Evolutionary conservation across 2,329 filamentous ascomycete genomes (phyloP), one percentile per base, ranked within the genome.

Genomic region (Cadophora malorum): DNA sequence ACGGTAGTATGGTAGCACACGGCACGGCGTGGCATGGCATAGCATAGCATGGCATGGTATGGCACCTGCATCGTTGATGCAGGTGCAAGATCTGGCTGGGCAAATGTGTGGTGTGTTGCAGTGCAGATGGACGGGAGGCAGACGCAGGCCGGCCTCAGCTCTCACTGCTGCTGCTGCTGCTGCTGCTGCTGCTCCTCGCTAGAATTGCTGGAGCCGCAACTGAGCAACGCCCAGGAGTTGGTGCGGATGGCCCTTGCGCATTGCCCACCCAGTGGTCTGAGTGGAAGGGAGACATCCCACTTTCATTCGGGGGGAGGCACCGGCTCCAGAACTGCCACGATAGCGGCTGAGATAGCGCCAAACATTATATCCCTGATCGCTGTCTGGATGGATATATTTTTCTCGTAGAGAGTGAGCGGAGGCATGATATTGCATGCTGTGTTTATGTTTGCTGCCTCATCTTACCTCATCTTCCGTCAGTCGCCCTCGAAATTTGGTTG

Each of bases 361-460:
- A 60, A 65, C 63, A 56, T 33, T 21, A 21, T 25, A 60, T 21
- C 63, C 63, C 23, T 60, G 63, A 65, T 60, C 63, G 55, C 55
- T 60, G 63, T 52, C 63, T 35, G 53, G 33, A 56, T 35, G 31
- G 28, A 23, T 38, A 9, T 31, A 31, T n/a, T 56, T 53, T 31
- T 28, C 28, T 28, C 23, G 50, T 28, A 25, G 23, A 19, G 25
- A 49, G 50, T 31, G 25, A 14, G 2, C 4, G 41, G 41, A 45
- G 41, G 41, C 41, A 45, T 45, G 41, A 14, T 14, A 38, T 38
- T 9, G 41, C 41, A 5, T 45, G 41, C 6, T 45, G 23, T 53
- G 50, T 53, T 53, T 53, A 31, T 31, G 12, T 31, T 16, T 6
- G 23, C 14, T 31, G 49, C 21, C 28, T 25, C 49, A 25, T 25